Base-by-base conservation (phyloP, 1,139 yeast genomes). In the Suhomyces chickasaworum region DNA sequence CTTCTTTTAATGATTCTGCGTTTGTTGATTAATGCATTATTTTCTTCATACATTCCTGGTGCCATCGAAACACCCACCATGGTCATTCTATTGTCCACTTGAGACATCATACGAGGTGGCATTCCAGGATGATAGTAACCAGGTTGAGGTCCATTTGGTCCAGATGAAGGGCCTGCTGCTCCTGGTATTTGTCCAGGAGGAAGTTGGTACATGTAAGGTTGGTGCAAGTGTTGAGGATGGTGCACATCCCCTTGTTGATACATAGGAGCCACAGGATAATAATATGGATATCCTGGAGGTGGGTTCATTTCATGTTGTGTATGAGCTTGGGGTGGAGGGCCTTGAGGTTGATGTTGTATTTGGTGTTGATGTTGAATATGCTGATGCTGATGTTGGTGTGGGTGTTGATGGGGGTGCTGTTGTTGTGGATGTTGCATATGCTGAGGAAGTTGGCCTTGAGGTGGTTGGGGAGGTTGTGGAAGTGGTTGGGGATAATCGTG, bases 1-100 rank as follows among this genome's bases (percentile, higher is more conserved):
- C 67, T 52, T 18, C 66, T 54, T 51, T 62, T 61, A 43, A 75
- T 73, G 36, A 71, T 71, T 47, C 75, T 61, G 42, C 78, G 54
- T 51, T 71, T 75, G 58, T 68, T 74, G 48, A 73, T 53, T 53
- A 64, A 63, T 22, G 69, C 70, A 51, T 61, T 61, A 50, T 62
- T 73, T 42, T 66, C 69, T 37, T 68, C 75, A 43, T 52, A 60
- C 37, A 45, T 45, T 15, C 46, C 49, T 6, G 38, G 42, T 18
- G 32, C 37, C 45, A 46, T 37, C 25, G 39, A 37, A 30, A 47
- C 38, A 16, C 48, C 43, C 34, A 37, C 48, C 50, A 44, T 45
- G 40, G 45, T 22, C 27, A 47, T 27, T 12, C 46, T 44, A 18
- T 37, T 39, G 18, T 37, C 48, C 46, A 42, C 16, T 13, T 38